Percentiles rank a stretch among this genome's conserved stretches.
These are phyloP conservation scores for Saururus chinensis DNA, from an alignment of 164 flowering plant genomes.

Conservation along the genomic window DNA sequence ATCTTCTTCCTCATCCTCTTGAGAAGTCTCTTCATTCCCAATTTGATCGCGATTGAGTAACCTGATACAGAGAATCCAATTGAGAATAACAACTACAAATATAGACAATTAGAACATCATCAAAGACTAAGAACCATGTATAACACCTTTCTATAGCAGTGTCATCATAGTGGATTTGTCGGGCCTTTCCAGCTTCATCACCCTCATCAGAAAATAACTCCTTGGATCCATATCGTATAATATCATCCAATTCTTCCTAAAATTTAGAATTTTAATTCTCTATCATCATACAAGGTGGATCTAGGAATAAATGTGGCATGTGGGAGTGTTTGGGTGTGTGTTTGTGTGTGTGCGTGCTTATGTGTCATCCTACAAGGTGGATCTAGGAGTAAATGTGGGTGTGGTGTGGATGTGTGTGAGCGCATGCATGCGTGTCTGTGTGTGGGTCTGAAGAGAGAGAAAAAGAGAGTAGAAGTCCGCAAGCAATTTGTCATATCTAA, in stretches of 20 bases:
- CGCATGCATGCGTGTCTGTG: too few species aligned
- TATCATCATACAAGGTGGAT: background rate
- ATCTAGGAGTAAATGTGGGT: too few species aligned
- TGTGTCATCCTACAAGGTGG: too few species aligned
- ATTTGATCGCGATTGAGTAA: constrained; percentile 85
- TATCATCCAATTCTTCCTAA: constrained; percentile 98
- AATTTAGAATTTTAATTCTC: background rate
- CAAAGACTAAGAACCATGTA: background rate
- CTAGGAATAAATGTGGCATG: too few species aligned
- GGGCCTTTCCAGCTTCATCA: constrained; percentile 85
- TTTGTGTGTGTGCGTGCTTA: too few species aligned
- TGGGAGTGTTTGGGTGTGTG: too few species aligned
- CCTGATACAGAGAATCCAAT: constrained; percentile 21
- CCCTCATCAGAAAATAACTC: constrained; percentile 92
- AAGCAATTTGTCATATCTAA: too few species aligned
- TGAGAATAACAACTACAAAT: background rate
- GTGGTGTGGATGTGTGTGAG: too few species aligned
- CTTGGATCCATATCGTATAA: constrained; percentile 90
- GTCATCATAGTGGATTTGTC: constrained; percentile 96
- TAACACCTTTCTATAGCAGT: constrained; percentile 84
- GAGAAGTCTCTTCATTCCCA: constrained; percentile 58
- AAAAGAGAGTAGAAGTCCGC: too few species aligned
- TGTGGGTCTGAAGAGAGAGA: too few species aligned
- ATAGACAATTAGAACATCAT: background rate
- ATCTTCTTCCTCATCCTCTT: constrained; percentile 85